Percentiles rank a stretch among this genome's conserved stretches.
Conservation (phyloP, 2,329 filamentous ascomycete species). For the Aspergillus sp. region DNA sequence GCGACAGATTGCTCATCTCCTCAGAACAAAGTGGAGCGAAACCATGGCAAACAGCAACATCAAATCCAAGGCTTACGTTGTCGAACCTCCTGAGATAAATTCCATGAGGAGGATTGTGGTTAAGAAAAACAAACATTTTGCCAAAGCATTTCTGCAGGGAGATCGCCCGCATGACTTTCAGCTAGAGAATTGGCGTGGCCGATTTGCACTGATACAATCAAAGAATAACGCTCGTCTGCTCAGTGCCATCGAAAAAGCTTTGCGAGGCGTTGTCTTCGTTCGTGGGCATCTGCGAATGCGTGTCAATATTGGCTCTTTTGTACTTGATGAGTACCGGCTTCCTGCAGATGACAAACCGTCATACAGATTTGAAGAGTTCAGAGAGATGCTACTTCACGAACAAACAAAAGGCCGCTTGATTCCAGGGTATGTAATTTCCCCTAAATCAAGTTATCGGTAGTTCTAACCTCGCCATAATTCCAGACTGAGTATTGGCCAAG, state of each 20-base stretch:
- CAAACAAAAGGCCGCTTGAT: conserved; percentile 33
- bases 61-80: conserved; percentile 29
- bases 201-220: conserved; percentile 15
- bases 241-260: conserved; percentile 23
- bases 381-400: conserved; percentile 33
- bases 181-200: conserved; percentile 15
- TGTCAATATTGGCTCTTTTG: conserved; percentile 38
- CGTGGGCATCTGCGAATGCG: conserved; percentile 37
- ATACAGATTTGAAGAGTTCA: conserved; percentile 36
- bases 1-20: conserved; percentile 29
- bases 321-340: conserved; percentile 31
- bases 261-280: conserved; percentile 27
- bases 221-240: conserved; percentile 28
- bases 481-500: conserved; percentile 20
- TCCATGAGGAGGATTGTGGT: conserved; percentile 17
- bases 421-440: conserved; percentile 25
- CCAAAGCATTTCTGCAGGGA: conserved; percentile 18
- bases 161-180: conserved; percentile 9
- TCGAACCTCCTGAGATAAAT: conserved; percentile 21
- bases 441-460: no score
- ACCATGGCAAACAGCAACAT: conserved; percentile 21
- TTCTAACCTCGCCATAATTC: no score
- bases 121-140: conserved; percentile 12
- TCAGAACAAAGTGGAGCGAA: conserved; percentile 24
- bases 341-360: conserved; percentile 18